Evolutionary conservation across 331 rosid species (phyloP), one percentile per base, ranked within the genome.

Genomic region (Acacia pycnantha): DNA sequence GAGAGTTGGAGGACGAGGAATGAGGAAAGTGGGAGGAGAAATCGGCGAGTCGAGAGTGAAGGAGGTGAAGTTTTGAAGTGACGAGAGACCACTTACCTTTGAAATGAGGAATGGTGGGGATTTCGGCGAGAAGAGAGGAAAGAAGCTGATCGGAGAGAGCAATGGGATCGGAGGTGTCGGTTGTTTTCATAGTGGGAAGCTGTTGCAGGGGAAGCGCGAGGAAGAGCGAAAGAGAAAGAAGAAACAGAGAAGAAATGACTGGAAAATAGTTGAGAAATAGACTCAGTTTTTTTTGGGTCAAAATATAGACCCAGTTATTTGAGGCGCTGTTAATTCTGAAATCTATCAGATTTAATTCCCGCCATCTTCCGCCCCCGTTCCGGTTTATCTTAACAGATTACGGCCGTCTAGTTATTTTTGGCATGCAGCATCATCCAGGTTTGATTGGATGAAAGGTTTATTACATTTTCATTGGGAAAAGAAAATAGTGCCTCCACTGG

Each of bases 71-170:
- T 79, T 94, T 93, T 77, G 85, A 69, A n/a, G 79, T 59, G 84
- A 86, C 80, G 15, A 90, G 83, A 46, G 93, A 86, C 99, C 99
- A 96, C 61, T 96, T 96, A 1, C 92, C 93, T 64, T 86, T 93
- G 85, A 96, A 90, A 81, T 70, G 85, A 4, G 70, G 89, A 29
- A 90, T 81, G 76, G 51, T 71, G 0, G 96, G 89, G 85, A 93
- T 90, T 78, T 88, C 81, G 12, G 82, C 71, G 2, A 85, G 82
- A 10, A 96, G 89, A 2, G 91, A 80, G 5, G 76, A 26, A 11
- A 92, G 58, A 0, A 88, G 88, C 35, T 81, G 43, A 29, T 58
- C 58, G 3, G 94, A 87, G 16, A 79, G 40, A 0, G 19, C n/a
- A 19, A 93, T 80, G 0, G 89, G 90, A 69, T 93, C 93, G 68